phyloP scores from a whole-genome alignment of 495 filamentous ascomycete genomes.

The Schizothecium vesticola region DNA sequence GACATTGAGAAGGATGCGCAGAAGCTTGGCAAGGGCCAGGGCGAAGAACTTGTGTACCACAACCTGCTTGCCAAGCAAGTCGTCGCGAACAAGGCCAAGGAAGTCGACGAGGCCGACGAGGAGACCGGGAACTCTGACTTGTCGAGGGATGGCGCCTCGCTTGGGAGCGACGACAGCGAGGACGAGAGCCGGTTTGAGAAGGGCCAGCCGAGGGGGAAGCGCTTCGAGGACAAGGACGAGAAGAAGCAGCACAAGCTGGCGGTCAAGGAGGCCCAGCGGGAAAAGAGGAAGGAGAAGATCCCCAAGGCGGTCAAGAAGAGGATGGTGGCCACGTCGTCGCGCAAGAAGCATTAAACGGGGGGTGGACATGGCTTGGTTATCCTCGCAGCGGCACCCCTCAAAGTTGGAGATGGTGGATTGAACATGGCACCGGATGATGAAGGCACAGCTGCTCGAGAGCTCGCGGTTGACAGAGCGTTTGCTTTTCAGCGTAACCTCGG shows the following conservation, averaged over 20 bases:
- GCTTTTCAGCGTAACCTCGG: constrained; percentile 30
- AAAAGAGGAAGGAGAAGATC: constrained; percentile 88
- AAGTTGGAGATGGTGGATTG: background rate
- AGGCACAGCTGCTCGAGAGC: constrained; percentile 5
- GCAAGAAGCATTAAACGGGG: constrained; percentile 32
- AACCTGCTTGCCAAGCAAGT: constrained; percentile 70
- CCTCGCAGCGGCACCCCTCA: background rate
- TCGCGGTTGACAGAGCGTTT: constrained; percentile 21
- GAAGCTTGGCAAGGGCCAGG: constrained; percentile 64
- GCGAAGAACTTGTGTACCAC: constrained; percentile 70
- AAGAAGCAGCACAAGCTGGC: constrained; percentile 86
- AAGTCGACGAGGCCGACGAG: constrained; percentile 1
- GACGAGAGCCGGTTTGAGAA: constrained; percentile 53
- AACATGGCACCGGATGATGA: constrained; percentile 14
- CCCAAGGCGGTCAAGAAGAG: constrained; percentile 91
- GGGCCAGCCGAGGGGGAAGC: constrained; percentile 74
- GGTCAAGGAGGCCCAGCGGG: constrained; percentile 91
- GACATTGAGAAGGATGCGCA: constrained; percentile 88
- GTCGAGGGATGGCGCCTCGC: constrained; percentile 35
- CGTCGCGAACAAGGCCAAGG: constrained; percentile 28
- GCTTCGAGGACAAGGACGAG: constrained; percentile 81
- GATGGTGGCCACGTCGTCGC: constrained; percentile 45
- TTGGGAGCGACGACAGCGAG: constrained; percentile 43
- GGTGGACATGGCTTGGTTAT: background rate
- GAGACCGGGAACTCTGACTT: constrained; percentile 28